Conservation (phyloP, 371 early-diverging fungal species). For the Polyrhizophydium stewartii region DNA sequence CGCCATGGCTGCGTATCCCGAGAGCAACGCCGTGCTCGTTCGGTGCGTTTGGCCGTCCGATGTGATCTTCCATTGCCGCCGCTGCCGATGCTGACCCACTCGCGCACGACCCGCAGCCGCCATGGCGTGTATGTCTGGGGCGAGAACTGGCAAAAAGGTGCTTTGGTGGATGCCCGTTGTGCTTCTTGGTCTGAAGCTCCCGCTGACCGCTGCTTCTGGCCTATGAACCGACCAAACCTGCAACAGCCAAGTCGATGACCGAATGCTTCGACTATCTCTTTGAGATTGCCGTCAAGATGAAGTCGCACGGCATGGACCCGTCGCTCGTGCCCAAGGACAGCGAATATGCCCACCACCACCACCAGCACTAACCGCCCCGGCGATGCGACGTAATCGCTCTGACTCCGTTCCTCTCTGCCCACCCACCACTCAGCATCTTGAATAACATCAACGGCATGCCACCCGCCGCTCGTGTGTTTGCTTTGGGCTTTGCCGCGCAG, state of each 20-base stretch:
- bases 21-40: constrained; percentile 92
- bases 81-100: too few species aligned
- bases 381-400: too few species aligned
- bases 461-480: too few species aligned
- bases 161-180: neutral
- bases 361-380: too few species aligned
- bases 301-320: constrained; percentile 75
- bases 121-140: constrained; percentile 72
- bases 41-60: constrained; percentile 50
- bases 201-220: too few species aligned
- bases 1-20: constrained; percentile 89
- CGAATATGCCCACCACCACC: constrained; percentile 24
- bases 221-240: constrained; percentile 1
- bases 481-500: too few species aligned
- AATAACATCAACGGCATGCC: too few species aligned
- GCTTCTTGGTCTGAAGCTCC: neutral
- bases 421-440: too few species aligned
- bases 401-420: too few species aligned
- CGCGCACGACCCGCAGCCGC: too few species aligned
- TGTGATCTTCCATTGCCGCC: too few species aligned
- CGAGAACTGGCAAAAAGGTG: constrained; percentile 88
- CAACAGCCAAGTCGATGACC: constrained; percentile 87
- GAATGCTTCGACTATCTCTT: constrained; percentile 98
- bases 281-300: constrained; percentile 93
- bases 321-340: constrained; percentile 43